A percentile compares a stretch with the other conserved stretches of the same genome.
phyloP scores from a whole-genome alignment of 352 stramenopile genomes.

The Phytophthora nicotianae region DNA sequence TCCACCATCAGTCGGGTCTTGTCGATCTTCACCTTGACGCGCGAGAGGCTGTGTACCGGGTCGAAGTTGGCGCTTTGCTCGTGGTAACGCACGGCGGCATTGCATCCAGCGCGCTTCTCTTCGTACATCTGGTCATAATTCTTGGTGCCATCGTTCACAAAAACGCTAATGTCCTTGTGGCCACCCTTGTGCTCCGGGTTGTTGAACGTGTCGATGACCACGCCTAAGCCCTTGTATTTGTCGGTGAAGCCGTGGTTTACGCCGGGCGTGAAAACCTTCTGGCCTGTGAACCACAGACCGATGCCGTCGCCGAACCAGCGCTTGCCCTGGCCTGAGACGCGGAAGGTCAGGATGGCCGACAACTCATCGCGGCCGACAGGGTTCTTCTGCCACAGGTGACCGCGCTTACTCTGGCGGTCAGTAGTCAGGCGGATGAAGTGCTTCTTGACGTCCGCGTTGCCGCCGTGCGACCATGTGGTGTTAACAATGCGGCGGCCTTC shows the following conservation, averaged over 20 bases:
- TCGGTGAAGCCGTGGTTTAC: conserved; percentile 82
- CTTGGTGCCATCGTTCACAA: conserved; percentile 85
- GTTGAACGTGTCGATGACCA: conserved; percentile 87
- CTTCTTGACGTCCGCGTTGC: conserved; percentile 81
- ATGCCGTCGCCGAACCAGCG: conserved; percentile 88
- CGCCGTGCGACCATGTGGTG: conserved; percentile 76
- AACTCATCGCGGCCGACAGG: conserved; percentile 57
- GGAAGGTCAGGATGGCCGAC: conserved; percentile 78
- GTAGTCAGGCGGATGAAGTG: conserved; percentile 89
- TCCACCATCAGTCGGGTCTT: conserved; percentile 62
- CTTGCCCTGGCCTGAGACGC: conserved; percentile 81
- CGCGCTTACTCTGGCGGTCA: conserved; percentile 86
- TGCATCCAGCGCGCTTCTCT: conserved; percentile 71
- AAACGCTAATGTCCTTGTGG: conserved; percentile 86
- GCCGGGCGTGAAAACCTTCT: conserved; percentile 59
- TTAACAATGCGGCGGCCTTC: conserved; percentile 73
- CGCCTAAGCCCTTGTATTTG: conserved; percentile 73
- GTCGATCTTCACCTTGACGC: conserved; percentile 80
- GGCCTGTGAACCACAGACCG: conserved; percentile 79
- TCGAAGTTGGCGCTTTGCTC: conserved; percentile 81
- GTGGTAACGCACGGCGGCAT: conserved; percentile 80
- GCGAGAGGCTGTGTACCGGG: conserved; percentile 80
- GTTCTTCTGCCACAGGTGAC: conserved; percentile 78
- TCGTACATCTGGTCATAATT: conserved; percentile 67
- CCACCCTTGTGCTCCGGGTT: conserved; percentile 84